Conservation (phyloP, 805 yeast genomes). For the Dipodascus geniculatus region DNA sequence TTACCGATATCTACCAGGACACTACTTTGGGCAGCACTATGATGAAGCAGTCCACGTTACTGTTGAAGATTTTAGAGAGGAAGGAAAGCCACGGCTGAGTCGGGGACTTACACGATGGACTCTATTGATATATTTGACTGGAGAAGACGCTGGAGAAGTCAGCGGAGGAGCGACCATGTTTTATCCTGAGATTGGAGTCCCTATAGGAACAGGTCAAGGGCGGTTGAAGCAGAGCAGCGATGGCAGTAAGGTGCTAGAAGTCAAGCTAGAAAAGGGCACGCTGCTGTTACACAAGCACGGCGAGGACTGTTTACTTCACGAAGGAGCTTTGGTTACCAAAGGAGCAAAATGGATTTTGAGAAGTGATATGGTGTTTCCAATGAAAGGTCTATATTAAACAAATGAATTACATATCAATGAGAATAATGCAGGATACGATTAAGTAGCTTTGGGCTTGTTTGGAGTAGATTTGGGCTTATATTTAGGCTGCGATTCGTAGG, state of each 20-base stretch:
- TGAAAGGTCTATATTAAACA: too few relatives aligned
- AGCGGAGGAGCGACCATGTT: slow-evolving; percentile 52
- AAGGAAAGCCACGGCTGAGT: neutral
- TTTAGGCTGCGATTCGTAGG: neutral
- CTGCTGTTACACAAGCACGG: slow-evolving; percentile 57
- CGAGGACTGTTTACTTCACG: slow-evolving; percentile 49
- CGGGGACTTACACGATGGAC: slow-evolving; percentile 47
- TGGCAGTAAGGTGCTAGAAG: slow-evolving; percentile 21
- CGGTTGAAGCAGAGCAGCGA: neutral
- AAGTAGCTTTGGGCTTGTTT: too few relatives aligned
- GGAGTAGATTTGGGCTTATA: neutral
- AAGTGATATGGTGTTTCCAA: slow-evolving; percentile 37
- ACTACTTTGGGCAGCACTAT: slow-evolving; percentile 48
- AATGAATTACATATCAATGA: too few relatives aligned
- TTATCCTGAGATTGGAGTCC: slow-evolving; percentile 20
- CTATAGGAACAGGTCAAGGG: slow-evolving; percentile 5
- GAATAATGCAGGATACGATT: too few relatives aligned
- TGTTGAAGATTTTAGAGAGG: slow-evolving; percentile 14
- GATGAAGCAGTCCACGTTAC: slow-evolving; percentile 41
- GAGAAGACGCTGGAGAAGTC: slow-evolving; percentile 36
- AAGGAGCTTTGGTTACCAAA: slow-evolving; percentile 37
- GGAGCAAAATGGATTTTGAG: slow-evolving; percentile 56
- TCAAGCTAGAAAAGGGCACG: slow-evolving; percentile 43
- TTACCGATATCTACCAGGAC: slow-evolving; percentile 44
- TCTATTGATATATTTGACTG: slow-evolving; percentile 42